phyloP scores from a whole-genome alignment of 768 basidiomycete species.

The Collybia nuda region DNA sequence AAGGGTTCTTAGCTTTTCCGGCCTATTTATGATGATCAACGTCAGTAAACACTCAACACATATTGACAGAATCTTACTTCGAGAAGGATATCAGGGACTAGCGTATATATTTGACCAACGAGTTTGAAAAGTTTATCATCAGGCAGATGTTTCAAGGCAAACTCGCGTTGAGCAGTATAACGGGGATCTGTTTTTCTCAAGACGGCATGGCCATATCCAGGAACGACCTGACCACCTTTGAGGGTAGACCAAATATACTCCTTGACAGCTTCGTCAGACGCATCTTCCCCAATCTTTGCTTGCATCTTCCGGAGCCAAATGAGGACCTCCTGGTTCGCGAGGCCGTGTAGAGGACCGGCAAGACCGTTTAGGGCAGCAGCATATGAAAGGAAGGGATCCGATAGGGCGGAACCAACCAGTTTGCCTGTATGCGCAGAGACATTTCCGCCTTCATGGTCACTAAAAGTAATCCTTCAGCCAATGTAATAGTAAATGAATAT shows the following conservation, averaged over 20 bases:
- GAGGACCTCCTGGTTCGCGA: constrained; percentile 97
- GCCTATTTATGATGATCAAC: constrained; percentile 42
- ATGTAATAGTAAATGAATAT: not conserved
- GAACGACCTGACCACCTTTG: constrained; percentile 91
- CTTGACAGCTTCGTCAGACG: constrained; percentile 84
- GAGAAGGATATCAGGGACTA: constrained; percentile 89
- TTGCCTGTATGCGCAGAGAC: constrained; percentile 96
- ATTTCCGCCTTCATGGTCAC: constrained; percentile 98
- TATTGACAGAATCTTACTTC: constrained; percentile 43
- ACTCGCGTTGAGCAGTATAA: constrained; percentile 88
- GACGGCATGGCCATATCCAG: constrained; percentile 88
- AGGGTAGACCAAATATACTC: constrained; percentile 96
- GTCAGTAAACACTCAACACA: not conserved
- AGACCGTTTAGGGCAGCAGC: constrained; percentile 93
- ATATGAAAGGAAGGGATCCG: constrained; percentile 96
- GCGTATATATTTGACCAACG: constrained; percentile 83
- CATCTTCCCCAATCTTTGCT: constrained; percentile 79
- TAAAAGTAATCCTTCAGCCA: constrained; percentile 18
- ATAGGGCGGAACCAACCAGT: constrained; percentile 91
- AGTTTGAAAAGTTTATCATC: constrained; percentile 92
- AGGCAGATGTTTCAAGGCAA: constrained; percentile 82
- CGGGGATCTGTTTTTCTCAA: constrained; percentile 91
- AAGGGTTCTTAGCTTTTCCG: constrained; percentile 91
- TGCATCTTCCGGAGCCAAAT: constrained; percentile 96
- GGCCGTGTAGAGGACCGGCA: constrained; percentile 94